Evolutionary conservation across 768 basidiomycete species (phyloP), one percentile per base, ranked within the genome.

Genomic region (Coprinopsis sp.): DNA sequence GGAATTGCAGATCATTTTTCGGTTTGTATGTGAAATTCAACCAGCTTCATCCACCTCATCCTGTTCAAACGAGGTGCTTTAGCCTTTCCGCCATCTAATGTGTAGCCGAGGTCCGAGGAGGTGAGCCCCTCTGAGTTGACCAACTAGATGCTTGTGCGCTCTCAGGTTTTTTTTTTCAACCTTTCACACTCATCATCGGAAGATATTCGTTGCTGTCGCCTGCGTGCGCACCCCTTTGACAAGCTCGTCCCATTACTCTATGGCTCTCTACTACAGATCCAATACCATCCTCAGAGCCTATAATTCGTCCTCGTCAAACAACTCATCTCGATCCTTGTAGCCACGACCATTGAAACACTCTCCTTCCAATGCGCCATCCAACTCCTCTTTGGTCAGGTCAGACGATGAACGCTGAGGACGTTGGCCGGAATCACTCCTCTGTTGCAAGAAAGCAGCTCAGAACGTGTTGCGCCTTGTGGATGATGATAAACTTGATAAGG

Each of bases 11-110:
- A 29, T 64, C 68, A 22, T 90, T 91, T 56, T 87, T 82, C 0
- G 91, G 92, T 63, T 87, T 87, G 46, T 92, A 91, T 54, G 87
- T 91, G 50, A 90, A 93, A 59, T 84, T 91, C 51, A 88, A 91
- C 60, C 67, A 72, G 0, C 16, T 64, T 87, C 4, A 72, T 92
- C 31, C 91, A 93, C 65, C 73, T 93, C 2, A 84, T 92, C 41
- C 72, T 92, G 19, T 72, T 93, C 19, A 91, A 91, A 62, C 67
- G 84, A 29, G 89, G 79, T 11, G 90, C 91, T 3, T n/a, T n/a
- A n/a, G n/a, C n/a, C n/a, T n/a, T 91, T 85, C 58, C 73, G 84
- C 14, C 90, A 92, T 64, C 64, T 92, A n/a, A 65, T 92, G 25
- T 92, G 86, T 56, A 93, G 92, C 57, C 73, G 87, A 38, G 87